phyloP scores from a whole-genome alignment of 352 stramenopile species.

The Thalassiosira oceanica region DNA sequence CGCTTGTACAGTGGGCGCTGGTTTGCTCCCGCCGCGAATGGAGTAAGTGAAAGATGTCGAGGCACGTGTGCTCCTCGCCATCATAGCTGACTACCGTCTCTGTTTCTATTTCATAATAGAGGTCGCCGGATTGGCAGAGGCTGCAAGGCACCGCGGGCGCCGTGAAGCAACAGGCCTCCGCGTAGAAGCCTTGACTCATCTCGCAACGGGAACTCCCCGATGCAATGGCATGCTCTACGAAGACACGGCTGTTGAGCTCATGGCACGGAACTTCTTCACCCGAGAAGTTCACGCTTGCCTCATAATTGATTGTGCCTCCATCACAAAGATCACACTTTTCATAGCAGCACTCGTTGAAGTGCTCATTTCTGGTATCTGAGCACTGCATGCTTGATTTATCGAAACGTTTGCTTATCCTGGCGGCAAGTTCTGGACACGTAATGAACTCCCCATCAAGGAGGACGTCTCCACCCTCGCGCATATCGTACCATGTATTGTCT shows the following conservation, averaged over 20 bases:
- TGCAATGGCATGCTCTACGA: slow-evolving; percentile 22
- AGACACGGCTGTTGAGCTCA: slow-evolving; percentile 39
- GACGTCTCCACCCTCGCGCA: slow-evolving; percentile 9
- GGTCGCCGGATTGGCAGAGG: slow-evolving; percentile 16
- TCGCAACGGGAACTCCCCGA: slow-evolving; percentile 22
- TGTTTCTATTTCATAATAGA: slow-evolving; percentile 21
- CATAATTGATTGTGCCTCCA: slow-evolving; percentile 18
- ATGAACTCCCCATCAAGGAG: slow-evolving; percentile 19
- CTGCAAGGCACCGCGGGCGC: slow-evolving; percentile 32
- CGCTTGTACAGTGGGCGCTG: slow-evolving; percentile 20
- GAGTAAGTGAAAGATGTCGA: slow-evolving; percentile 30
- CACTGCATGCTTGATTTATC: slow-evolving; percentile 19
- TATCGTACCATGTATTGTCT: slow-evolving; percentile 4
- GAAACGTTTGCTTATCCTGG: slow-evolving; percentile 17
- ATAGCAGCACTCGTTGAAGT: slow-evolving; percentile 43
- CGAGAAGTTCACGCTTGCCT: slow-evolving; percentile 30
- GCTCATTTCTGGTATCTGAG: slow-evolving; percentile 5
- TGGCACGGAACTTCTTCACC: slow-evolving; percentile 31
- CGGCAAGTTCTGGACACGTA: slow-evolving; percentile 19
- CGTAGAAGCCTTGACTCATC: slow-evolving; percentile 31
- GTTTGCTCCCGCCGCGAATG: slow-evolving; percentile 29
- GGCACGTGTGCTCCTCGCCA: slow-evolving; percentile 19
- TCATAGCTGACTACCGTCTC: slow-evolving; percentile 18
- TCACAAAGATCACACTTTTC: slow-evolving; percentile 43
- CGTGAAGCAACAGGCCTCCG: slow-evolving; percentile 31